Base-by-base conservation (phyloP, 768 basidiomycete genomes). In the Clathrus columnatus region DNA sequence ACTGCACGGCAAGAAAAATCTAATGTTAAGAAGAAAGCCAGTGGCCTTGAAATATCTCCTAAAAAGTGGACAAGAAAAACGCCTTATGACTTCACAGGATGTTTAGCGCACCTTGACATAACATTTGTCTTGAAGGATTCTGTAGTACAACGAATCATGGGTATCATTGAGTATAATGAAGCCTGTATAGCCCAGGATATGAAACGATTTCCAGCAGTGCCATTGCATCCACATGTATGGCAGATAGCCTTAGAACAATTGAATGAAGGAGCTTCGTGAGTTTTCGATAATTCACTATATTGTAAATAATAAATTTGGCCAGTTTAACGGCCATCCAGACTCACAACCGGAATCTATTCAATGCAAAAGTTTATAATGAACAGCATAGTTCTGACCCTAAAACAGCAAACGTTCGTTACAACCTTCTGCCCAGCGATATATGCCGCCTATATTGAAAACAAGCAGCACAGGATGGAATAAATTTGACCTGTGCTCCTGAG, bases 161-260 rank as follows among this genome's bases (percentile, higher is more conserved):
- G 68, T 4, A 56, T 60, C 51, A 50, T 68, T 7, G 49, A 65
- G 4, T 68, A 72, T 52, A 67, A 69, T 57, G 54, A 60, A 11
- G 60, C 3, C 3, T 72, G 70, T 57, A 32, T 57, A 16, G 44
- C 45, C 5, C 61, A 67, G 0, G 17, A 47, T 0, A 27, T 69
- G 29, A 43, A 18, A 8, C 54, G 64, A 1, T 26, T 60, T 11
- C 72, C 70, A 0, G 14, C 63, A 4, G 50, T 69, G 16, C 70
- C 71, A 7, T 16, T 32, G 7, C 69, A 71, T 59, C 60, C 60
- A 11, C 63, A 65, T 56, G 69, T 73, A 17, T 61, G 63, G 36
- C 58, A 64, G 43, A 46, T 63, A 21, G 18, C 26, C 16, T n/a
- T 50, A 16, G 8, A 24, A 28, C 48, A 50, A n/a, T 10, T 50